phyloP scores from a whole-genome alignment of 164 flowering plant genomes.

The Piper longum region DNA sequence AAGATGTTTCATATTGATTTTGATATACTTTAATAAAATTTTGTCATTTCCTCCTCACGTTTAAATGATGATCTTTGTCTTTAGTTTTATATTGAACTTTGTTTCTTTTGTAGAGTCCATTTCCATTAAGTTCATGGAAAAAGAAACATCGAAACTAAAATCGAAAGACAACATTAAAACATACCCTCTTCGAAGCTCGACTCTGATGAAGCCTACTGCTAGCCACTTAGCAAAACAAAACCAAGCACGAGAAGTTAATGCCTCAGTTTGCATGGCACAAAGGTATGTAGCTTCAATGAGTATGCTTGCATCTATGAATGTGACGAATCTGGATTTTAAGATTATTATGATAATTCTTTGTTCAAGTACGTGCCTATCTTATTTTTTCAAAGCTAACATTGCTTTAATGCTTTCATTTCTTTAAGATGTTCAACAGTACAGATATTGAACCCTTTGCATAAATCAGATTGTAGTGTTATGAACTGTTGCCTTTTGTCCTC shows the following conservation, averaged over 20 bases:
- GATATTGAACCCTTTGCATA: no score
- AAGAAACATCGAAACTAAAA: constrained; percentile 6
- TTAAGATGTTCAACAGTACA: no score
- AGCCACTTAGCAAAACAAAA: constrained; percentile 90
- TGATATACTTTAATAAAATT: no score
- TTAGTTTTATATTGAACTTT: no score
- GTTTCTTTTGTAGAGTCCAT: neutral
- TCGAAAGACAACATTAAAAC: constrained; percentile 21
- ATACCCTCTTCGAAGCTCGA: constrained; percentile 39
- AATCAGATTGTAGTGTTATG: no score
- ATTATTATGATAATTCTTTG: no score
- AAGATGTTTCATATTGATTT: no score
- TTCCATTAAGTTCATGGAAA: neutral
- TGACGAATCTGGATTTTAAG: neutral
- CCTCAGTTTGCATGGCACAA: constrained; percentile 26
- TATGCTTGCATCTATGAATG: neutral
- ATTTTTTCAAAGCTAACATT: no score
- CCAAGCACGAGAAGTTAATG: constrained; percentile 16
- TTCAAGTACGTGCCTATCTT: no score
- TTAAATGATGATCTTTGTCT: no score
- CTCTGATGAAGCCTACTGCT: constrained; percentile 96
- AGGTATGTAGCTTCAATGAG: constrained; percentile 6
- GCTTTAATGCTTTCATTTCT: no score
- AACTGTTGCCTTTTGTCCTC: no score
- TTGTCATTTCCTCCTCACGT: neutral